phyloP scores from a whole-genome alignment of 441 rosid genomes.

The Adansonia madagascariensis region DNA sequence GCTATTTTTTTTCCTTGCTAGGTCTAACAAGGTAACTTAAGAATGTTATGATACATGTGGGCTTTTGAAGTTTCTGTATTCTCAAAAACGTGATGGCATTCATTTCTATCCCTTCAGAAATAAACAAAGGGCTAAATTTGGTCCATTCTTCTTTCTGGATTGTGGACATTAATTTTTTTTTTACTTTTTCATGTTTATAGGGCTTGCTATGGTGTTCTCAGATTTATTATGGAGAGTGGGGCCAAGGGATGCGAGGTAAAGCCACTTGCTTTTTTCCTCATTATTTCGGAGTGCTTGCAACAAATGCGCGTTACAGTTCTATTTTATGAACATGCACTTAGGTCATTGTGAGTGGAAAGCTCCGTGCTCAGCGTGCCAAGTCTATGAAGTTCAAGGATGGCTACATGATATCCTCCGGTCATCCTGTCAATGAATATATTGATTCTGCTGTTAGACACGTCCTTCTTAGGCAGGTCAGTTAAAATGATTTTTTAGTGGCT shows the following conservation, averaged over 20 bases:
- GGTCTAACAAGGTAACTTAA: background rate
- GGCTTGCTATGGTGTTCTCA: conserved; percentile 73
- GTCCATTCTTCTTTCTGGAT: background rate
- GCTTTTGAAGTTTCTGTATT: background rate
- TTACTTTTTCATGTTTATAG: conserved; percentile 26
- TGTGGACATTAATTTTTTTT: background rate
- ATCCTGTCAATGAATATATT: conserved; percentile 67
- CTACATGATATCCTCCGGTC: conserved; percentile 80
- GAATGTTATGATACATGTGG: background rate
- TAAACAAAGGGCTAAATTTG: background rate
- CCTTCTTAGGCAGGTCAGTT: conserved; percentile 61
- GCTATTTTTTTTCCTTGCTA: background rate
- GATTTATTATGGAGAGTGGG: conserved; percentile 73
- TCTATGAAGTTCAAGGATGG: conserved; percentile 86
- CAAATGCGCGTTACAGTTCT: too few relatives aligned
- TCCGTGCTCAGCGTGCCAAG: conserved; percentile 66
- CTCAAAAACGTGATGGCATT: background rate
- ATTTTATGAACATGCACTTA: background rate
- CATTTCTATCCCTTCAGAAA: background rate
- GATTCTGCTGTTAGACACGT: conserved; percentile 72
- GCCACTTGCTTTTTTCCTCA: background rate
- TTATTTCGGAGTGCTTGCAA: background rate
- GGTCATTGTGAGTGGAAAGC: conserved; percentile 71
- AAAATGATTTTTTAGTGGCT: background rate
- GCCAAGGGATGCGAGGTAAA: conserved; percentile 77